These are phyloP conservation scores for Fusarium sp. DNA, from an alignment of 2,329 filamentous ascomycete genomes.

Conservation along the genomic window DNA sequence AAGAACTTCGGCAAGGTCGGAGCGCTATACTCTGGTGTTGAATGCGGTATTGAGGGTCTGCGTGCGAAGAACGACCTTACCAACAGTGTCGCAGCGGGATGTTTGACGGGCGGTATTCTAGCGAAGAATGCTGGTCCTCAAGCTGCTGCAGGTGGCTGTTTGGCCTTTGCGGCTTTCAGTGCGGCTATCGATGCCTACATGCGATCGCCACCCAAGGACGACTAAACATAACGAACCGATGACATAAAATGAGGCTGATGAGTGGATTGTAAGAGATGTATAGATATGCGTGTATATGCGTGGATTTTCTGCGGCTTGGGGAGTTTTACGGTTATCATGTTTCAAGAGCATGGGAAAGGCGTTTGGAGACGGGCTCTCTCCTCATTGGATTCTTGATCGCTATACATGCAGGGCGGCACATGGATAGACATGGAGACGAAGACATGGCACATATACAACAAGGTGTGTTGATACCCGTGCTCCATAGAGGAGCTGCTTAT, in stretches of 20 bases:
- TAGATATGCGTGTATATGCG: slow-evolving; percentile 31
- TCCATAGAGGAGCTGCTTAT: slow-evolving; percentile 35
- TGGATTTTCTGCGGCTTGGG: slow-evolving; percentile 37
- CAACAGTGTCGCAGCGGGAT: slow-evolving; percentile 90
- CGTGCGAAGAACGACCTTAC: slow-evolving; percentile 93
- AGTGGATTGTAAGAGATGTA: slow-evolving; percentile 36
- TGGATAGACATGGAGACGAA: slow-evolving; percentile 20
- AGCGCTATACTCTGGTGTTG: slow-evolving; percentile 89
- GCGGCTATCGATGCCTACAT: slow-evolving; percentile 93
- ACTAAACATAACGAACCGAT: slow-evolving; percentile 52
- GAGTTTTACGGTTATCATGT: slow-evolving; percentile 47
- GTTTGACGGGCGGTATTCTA: slow-evolving; percentile 89
- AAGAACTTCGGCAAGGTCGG: slow-evolving; percentile 97
- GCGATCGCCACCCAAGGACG: slow-evolving; percentile 80
- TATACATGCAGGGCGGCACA: slow-evolving; percentile 9
- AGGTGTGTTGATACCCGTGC: slow-evolving; percentile 39
- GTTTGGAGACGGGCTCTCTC: slow-evolving; percentile 49
- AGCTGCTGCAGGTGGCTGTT: slow-evolving; percentile 87
- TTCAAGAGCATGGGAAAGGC: slow-evolving; percentile 52
- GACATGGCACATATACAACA: slow-evolving; percentile 37
- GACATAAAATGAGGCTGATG: slow-evolving; percentile 1
- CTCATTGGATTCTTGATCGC: slow-evolving; percentile 45
- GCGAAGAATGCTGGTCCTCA: slow-evolving; percentile 90
- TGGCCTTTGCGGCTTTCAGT: slow-evolving; percentile 92
- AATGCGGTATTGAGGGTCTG: slow-evolving; percentile 94